These are phyloP conservation scores for Vitis hybrid DNA, from an alignment of 177 flowering plant genomes.

Conservation along the genomic window DNA sequence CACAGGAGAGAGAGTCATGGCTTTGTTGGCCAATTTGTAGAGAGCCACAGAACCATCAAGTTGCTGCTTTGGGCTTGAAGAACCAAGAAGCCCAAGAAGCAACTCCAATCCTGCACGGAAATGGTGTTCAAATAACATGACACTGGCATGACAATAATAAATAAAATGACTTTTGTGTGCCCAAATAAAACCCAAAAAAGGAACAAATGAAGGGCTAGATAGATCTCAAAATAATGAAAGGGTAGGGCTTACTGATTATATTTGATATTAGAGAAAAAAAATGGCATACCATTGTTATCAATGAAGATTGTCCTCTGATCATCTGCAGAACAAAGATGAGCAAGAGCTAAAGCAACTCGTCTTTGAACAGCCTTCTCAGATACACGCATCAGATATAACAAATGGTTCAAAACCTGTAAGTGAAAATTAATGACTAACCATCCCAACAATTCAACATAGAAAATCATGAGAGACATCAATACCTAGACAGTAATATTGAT, in stretches of 20 bases:
- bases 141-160: not conserved
- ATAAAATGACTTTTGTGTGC: not conserved
- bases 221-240: too few relatives aligned
- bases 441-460: not conserved
- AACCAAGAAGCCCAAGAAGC: constrained; percentile 82
- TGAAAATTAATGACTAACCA: constrained; percentile 5
- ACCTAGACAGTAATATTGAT: not conserved
- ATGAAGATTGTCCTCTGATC: constrained; percentile 79
- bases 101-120: constrained; percentile 67
- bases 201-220: too few relatives aligned
- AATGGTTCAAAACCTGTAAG: constrained; percentile 62
- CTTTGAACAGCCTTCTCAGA: constrained; percentile 70
- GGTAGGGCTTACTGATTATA: too few relatives aligned
- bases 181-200: too few relatives aligned
- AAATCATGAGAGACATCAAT: not conserved
- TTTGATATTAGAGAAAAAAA: not conserved
- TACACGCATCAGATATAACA: constrained; percentile 76
- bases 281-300: constrained; percentile 54
- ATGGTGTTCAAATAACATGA: not conserved
- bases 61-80: constrained; percentile 66
- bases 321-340: constrained; percentile 91
- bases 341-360: constrained; percentile 93
- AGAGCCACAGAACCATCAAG: constrained; percentile 85
- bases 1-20: constrained; percentile 70
- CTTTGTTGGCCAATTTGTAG: constrained; percentile 77